These are phyloP conservation scores for Aquanectria penicillioides DNA, from an alignment of 2,329 filamentous ascomycete species.

Conservation along the genomic window DNA sequence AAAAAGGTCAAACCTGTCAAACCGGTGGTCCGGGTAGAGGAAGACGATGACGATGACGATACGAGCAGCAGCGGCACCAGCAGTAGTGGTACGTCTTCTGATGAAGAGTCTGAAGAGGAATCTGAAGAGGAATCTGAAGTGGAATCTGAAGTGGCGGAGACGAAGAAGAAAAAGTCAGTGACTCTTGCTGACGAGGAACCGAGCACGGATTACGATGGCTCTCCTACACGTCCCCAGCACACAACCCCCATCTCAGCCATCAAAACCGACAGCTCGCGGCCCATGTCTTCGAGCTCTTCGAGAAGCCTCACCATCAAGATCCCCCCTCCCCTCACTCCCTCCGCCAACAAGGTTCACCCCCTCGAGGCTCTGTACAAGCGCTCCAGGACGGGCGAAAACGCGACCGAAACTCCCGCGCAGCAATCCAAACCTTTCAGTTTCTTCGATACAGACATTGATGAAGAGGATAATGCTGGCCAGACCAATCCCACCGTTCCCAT, in stretches of 20 bases:
- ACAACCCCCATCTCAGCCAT: constrained; percentile 35
- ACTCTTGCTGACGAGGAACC: no score
- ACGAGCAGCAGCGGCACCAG: constrained; percentile 47
- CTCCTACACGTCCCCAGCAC: constrained; percentile 23
- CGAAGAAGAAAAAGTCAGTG: not conserved
- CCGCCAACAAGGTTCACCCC: constrained; percentile 74
- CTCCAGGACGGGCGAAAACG: constrained; percentile 56
- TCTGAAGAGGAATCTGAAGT: constrained; percentile 19
- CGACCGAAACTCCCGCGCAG: constrained; percentile 46
- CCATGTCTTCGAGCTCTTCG: constrained; percentile 61
- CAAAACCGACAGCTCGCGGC: constrained; percentile 49
- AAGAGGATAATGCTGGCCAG: constrained; percentile 51
- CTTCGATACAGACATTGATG: constrained; percentile 65
- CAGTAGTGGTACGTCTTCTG: constrained; percentile 48
- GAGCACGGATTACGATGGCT: constrained; percentile 13
- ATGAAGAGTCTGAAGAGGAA: constrained; percentile 45
- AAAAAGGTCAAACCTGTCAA: constrained; percentile 32
- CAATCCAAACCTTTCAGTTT: constrained; percentile 78
- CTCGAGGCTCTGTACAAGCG: constrained; percentile 93
- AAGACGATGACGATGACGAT: constrained; percentile 42
- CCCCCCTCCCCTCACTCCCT: constrained; percentile 56
- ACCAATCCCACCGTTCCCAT: constrained; percentile 62
- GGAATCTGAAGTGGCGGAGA: constrained; percentile 28
- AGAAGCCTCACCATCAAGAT: constrained; percentile 66
- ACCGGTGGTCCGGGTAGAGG: constrained; percentile 29